phyloP scores from a whole-genome alignment of 1,139 yeast genomes.

The Kluyveromyces sp. region DNA sequence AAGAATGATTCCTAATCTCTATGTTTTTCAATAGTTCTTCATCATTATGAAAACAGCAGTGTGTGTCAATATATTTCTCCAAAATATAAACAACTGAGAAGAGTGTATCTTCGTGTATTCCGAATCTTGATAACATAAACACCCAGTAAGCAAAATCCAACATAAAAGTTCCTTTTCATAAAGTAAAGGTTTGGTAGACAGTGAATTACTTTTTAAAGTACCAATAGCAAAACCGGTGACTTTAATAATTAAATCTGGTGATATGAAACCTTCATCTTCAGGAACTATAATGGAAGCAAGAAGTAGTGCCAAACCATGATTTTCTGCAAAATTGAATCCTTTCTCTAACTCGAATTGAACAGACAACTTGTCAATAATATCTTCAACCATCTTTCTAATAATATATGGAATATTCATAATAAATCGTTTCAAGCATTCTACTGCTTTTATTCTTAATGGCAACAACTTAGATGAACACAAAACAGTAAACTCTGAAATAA shows the following conservation, averaged over 20 bases:
- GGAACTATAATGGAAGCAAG: constrained; percentile 33
- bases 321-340: constrained; percentile 30
- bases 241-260: constrained; percentile 31
- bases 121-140: constrained; percentile 58
- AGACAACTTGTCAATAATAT: constrained; percentile 24
- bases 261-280: constrained; percentile 32
- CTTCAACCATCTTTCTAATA: constrained; percentile 26
- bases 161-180: constrained; percentile 41
- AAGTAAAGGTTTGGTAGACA: constrained; percentile 25
- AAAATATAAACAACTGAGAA: constrained; percentile 65
- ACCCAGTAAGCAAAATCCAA: constrained; percentile 73
- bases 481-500: constrained; percentile 26
- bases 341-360: constrained; percentile 33
- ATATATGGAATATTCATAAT: constrained; percentile 28
- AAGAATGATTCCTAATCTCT: constrained; percentile 41
- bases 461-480: constrained; percentile 31
- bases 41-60: constrained; percentile 26
- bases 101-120: constrained; percentile 62
- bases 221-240: constrained; percentile 31
- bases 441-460: constrained; percentile 33
- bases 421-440: constrained; percentile 32
- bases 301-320: constrained; percentile 36
- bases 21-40: constrained; percentile 38
- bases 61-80: constrained; percentile 73
- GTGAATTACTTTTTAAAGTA: constrained; percentile 29